Base-by-base conservation (phyloP, 495 filamentous ascomycete species). In the Penicillium mononematosum region DNA sequence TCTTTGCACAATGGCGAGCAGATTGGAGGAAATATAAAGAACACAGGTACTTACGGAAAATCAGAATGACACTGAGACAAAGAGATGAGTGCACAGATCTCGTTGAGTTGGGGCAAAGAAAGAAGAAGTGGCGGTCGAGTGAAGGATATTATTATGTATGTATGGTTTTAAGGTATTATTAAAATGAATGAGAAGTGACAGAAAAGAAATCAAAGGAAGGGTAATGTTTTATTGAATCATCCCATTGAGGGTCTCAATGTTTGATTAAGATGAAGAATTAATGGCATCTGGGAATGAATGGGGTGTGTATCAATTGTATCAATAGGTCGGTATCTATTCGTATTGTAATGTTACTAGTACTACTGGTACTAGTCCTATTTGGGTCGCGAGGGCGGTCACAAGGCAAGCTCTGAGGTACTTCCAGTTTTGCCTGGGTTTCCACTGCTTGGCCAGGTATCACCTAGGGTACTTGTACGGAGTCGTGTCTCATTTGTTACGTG, bases 191-290 rank as follows among this genome's bases (percentile, higher is more conserved):
- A 20, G 22, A 20, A 42, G 25, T 32, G 50, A 44, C 39, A 44
- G n/a, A 43, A 32, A 46, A 16, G 47, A 25, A 43, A 53, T 43
- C 16, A 53, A 53, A 53, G 36, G 52, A 44, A 32, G 31, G 47
- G 20, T 8, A 19, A 31, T 48, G 36, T 27, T 27, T 22, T 8
- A 34, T 34, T 34, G 3, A 14, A 32, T 41, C 38, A 17, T 31
- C 22, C 39, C 45, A 32, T 48, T 42, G 45, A 47, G 34, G 44
- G 22, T 48, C 41, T 55, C 14, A 24, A 24, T 24, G 22, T 24
- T 24, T 24, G 20, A 32, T 20, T 31, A n/a, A 32, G 41, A 41
- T 16, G 17, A 31, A 22, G 22, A 43, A 41, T 34, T 34, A 39
- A 39, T 39, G 14, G 34, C 14, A 47, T 17, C 46, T 34, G 42